Conservation (phyloP, 179 eudicot species). For the Heliamphora pulchella region DNA sequence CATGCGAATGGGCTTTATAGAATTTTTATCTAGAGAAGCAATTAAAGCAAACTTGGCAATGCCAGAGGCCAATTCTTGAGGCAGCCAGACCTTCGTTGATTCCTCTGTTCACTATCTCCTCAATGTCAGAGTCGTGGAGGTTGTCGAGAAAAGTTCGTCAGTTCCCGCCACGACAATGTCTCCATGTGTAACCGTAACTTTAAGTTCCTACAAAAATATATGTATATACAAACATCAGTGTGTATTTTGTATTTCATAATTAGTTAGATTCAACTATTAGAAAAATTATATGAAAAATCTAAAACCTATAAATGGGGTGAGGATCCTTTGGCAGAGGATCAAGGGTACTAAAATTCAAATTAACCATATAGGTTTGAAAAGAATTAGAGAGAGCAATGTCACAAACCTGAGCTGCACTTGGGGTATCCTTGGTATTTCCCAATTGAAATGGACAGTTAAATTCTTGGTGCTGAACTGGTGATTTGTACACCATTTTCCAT, state of each 20-base stretch:
- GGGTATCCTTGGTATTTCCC: background rate
- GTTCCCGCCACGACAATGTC: slow-evolving; percentile 24
- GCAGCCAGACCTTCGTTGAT: background rate
- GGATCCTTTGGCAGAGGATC: no score
- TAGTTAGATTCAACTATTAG: no score
- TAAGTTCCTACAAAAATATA: slow-evolving; percentile 11
- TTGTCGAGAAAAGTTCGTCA: slow-evolving; percentile 25
- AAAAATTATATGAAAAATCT: no score
- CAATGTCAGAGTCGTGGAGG: slow-evolving; percentile 14
- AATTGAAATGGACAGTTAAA: slow-evolving; percentile 27
- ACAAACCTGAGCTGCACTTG: no score
- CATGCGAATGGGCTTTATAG: slow-evolving; percentile 15
- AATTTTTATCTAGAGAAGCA: slow-evolving; percentile 6
- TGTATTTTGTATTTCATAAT: no score
- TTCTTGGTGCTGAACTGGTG: slow-evolving; percentile 14
- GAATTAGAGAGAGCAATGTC: no score
- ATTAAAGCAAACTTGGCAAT: slow-evolving; percentile 16
- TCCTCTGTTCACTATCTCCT: background rate
- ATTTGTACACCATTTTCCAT: slow-evolving; percentile 13
- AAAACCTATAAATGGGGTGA: no score
- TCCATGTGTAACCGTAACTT: slow-evolving; percentile 14
- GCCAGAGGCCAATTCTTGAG: slow-evolving; percentile 11
- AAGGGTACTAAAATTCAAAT: no score
- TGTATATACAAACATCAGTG: no score
- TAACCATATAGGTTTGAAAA: no score